Evolutionary conservation across 331 rosid genomes (phyloP).

Genomic region (Spiraea crenata): DNA sequence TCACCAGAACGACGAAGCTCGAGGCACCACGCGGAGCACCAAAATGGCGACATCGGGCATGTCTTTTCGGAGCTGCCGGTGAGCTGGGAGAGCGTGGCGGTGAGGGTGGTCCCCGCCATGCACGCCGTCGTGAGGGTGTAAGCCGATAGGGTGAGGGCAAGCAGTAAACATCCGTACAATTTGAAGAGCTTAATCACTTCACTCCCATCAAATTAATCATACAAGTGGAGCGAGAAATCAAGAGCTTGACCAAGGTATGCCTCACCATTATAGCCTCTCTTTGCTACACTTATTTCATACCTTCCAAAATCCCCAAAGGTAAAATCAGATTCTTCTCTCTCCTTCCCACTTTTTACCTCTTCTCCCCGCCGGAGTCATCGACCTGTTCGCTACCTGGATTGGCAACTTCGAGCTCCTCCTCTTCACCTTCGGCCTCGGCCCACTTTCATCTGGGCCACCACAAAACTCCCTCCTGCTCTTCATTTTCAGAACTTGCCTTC

Average conservation of each 20-base stretch:
- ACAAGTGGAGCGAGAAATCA: slow-evolving; percentile 21
- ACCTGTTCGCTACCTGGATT: slow-evolving; percentile 58
- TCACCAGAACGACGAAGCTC: slow-evolving; percentile 41
- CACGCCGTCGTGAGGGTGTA: slow-evolving; percentile 62
- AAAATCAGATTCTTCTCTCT: slow-evolving; percentile 41
- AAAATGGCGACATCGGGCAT: slow-evolving; percentile 27
- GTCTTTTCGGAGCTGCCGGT: slow-evolving; percentile 26
- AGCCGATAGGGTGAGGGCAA: neutral
- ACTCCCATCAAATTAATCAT: neutral
- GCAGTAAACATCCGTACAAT: neutral
- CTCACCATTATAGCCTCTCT: slow-evolving; percentile 30
- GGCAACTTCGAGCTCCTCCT: slow-evolving; percentile 52
- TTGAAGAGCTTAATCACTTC: neutral
- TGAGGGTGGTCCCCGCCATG: slow-evolving; percentile 64
- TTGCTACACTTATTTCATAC: slow-evolving; percentile 35
- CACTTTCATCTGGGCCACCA: slow-evolving; percentile 34
- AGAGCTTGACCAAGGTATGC: slow-evolving; percentile 18
- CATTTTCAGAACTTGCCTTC: slow-evolving; percentile 30
- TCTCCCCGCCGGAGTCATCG: slow-evolving; percentile 44
- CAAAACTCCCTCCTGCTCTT: slow-evolving; percentile 32
- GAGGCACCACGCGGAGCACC: slow-evolving; percentile 34
- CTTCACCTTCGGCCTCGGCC: slow-evolving; percentile 45
- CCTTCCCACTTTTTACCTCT: slow-evolving; percentile 39
- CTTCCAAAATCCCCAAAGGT: slow-evolving; percentile 48
- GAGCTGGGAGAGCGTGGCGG: slow-evolving; percentile 42